Evolutionary conservation across 208 protist species (phyloP).

Genomic region (Balamuthia mandrillaris): DNA sequence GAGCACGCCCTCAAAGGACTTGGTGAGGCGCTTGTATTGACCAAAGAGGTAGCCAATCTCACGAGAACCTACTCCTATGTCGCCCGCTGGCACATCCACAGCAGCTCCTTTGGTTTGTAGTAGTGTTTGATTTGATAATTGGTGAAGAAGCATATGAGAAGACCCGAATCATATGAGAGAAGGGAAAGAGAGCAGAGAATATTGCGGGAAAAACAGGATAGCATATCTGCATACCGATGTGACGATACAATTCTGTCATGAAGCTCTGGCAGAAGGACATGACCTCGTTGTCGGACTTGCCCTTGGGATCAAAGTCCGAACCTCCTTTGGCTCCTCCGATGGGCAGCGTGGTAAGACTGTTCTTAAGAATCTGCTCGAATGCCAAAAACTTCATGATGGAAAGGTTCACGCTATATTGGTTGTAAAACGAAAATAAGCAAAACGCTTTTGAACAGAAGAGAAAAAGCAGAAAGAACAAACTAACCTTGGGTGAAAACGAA

Average conservation of each 20-base stretch:
- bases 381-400: constrained; percentile 89
- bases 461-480: too few species aligned
- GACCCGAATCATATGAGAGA: too few species aligned
- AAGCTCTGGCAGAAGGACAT: constrained; percentile 90
- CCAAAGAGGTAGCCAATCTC: constrained; percentile 89
- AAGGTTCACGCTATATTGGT: constrained; percentile 77
- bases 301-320: constrained; percentile 88
- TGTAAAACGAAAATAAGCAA: too few species aligned
- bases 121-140: too few species aligned
- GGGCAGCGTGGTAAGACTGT: constrained; percentile 85
- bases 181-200: too few species aligned
- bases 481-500: constrained; percentile 63
- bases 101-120: too few species aligned
- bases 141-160: too few species aligned
- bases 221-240: constrained; percentile 86
- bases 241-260: constrained; percentile 79
- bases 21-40: constrained; percentile 81
- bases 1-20: constrained; percentile 80
- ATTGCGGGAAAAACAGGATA: too few species aligned
- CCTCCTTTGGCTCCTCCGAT: constrained; percentile 89
- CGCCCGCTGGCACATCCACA: constrained; percentile 89
- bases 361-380: constrained; percentile 93
- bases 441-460: constrained; percentile 50
- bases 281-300: constrained; percentile 85
- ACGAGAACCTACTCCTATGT: constrained; percentile 85